phyloP scores from a whole-genome alignment of 164 flowering plant genomes.

The Aristolochia fimbriata region DNA sequence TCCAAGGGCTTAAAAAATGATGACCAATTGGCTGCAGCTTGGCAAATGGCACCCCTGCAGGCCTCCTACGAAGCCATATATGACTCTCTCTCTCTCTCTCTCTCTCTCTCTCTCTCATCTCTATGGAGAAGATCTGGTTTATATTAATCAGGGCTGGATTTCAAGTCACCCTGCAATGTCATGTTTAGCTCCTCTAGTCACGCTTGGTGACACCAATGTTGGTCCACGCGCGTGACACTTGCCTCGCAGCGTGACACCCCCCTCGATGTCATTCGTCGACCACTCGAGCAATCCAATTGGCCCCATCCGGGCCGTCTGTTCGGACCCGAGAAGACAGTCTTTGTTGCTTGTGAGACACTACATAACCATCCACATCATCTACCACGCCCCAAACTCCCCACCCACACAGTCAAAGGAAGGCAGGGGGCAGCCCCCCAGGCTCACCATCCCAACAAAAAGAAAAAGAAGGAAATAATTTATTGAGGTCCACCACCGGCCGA shows the following conservation, averaged over 20 bases:
- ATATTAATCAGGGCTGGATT: not conserved
- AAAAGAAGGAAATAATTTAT: too few species aligned
- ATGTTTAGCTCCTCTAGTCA: not conserved
- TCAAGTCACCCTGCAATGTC: not conserved
- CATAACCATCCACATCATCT: not conserved
- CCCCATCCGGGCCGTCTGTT: not conserved
- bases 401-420: not conserved
- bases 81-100: not conserved
- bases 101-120: not conserved
- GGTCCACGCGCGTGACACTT: conserved; percentile 20
- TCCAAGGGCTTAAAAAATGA: too few species aligned
- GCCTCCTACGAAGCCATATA: too few species aligned
- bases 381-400: not conserved
- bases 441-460: too few species aligned
- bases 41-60: too few species aligned
- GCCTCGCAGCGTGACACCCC: conserved; percentile 9
- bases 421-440: too few species aligned
- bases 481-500: too few species aligned
- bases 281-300: conserved; percentile 1
- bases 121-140: not conserved
- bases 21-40: too few species aligned
- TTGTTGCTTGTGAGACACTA: not conserved
- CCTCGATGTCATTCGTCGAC: not conserved
- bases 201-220: conserved; percentile 6
- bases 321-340: conserved; percentile 6